Evolutionary conservation across 441 rosid genomes (phyloP).

Genomic region (Raphanus hybrid): DNA sequence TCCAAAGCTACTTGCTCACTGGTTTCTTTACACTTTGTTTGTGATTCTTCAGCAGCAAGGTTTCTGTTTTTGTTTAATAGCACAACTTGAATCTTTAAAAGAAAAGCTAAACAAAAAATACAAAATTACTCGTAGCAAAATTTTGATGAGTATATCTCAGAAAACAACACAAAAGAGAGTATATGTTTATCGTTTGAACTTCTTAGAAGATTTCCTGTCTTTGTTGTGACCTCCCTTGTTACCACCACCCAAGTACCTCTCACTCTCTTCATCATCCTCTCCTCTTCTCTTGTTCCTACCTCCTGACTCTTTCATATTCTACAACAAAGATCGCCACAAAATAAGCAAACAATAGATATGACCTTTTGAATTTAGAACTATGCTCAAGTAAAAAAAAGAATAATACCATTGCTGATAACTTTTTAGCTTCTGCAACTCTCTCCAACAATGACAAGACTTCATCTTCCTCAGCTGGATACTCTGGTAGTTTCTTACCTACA

Average conservation of each 20-base stretch:
- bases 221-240: conserved; percentile 20
- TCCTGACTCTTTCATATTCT: conserved; percentile 70
- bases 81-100: neutral
- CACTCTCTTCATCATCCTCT: conserved; percentile 66
- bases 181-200: conserved; percentile 40
- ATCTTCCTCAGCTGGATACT: conserved; percentile 76
- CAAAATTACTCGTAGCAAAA: conserved; percentile 18
- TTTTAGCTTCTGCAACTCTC: conserved; percentile 79
- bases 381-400: neutral
- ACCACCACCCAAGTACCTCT: conserved; percentile 51
- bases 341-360: neutral
- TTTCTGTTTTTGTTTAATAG: conserved; percentile 67
- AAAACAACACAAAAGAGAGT: neutral
- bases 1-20: neutral
- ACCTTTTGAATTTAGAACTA: neutral
- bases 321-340: conserved; percentile 18
- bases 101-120: neutral
- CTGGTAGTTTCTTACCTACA: conserved; percentile 75
- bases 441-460: conserved; percentile 80
- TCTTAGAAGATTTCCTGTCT: conserved; percentile 52
- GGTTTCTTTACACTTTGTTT: conserved; percentile 40
- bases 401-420: conserved; percentile 65
- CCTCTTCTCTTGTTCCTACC: conserved; percentile 55
- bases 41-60: conserved; percentile 67
- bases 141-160: neutral